Evolutionary conservation across 495 filamentous ascomycete species (phyloP), one percentile per base, ranked within the genome.

Genomic region (Entonaema liquescens): DNA sequence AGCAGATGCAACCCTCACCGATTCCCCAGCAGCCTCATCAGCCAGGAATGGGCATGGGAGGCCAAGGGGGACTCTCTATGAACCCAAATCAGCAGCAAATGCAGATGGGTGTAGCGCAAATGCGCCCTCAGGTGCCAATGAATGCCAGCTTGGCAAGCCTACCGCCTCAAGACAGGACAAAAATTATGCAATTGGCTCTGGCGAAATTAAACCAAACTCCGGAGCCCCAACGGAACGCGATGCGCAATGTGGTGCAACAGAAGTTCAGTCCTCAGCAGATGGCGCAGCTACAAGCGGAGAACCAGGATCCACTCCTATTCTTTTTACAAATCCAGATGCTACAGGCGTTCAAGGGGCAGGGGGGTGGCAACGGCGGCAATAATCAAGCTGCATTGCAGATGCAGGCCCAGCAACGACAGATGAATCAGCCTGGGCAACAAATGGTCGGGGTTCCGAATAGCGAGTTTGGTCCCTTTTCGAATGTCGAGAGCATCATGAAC

Each of bases 401-500:
- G 61, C 75, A 77, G 42, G 57, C 62, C 0, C 79, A 78, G 49
- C 81, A 80, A 40, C 76, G 80, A 17, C 72, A 77, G 44, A 76
- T 82, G 76, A 82, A 75, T 29, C 74, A 76, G 25, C 64, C 67
- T 21, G 74, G 70, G 5, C 82, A 83, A 52, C 81, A 79, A 29
- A 67, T 75, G 6, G 65, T 64, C 0, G 71, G 72, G 17, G 76
- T 70, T 4, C 65, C 73, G 3, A 82, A 80, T 11, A 75, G 77
- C 58, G 78, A 78, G 49, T 79, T 83, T 52, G 75, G 77, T 13
- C 70, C 71, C 4, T 79, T 82, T 25, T 71, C 79, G 12, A 84
- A 81, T 53, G 77, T 87, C 49, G 84, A 84, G 44, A 81, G 76
- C 57, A 83, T 86, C 25, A 79, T 83, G 53, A 82, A 80, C 49